A percentile compares a stretch with the other conserved stretches of the same genome.
Conservation (phyloP, 345 rosid species). For the Populus simonii region DNA sequence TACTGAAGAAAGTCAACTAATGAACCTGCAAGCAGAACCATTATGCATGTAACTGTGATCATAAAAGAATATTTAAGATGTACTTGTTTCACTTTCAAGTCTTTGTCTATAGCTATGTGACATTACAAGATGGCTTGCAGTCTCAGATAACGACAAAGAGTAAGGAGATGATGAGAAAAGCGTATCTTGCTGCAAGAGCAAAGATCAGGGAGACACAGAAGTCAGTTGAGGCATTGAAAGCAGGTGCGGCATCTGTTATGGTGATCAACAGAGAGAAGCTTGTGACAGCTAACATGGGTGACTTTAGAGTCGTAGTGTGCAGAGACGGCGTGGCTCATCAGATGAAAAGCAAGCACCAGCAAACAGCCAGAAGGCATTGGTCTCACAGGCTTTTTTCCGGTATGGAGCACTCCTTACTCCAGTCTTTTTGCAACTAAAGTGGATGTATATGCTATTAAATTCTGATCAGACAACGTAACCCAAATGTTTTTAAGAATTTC, state of each 20-base stretch:
- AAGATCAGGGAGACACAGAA: constrained; percentile 35
- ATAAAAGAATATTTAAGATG: background rate
- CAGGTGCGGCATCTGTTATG: constrained; percentile 52
- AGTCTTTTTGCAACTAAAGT: background rate
- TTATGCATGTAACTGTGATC: background rate
- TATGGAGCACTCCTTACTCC: constrained; percentile 6
- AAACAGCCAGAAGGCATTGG: constrained; percentile 43
- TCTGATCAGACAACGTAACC: background rate
- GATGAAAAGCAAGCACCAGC: constrained; percentile 29
- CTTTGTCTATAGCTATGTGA: background rate
- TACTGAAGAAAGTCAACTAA: background rate
- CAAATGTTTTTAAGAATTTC: too few relatives aligned
- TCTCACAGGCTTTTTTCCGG: constrained; percentile 42
- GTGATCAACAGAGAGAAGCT: constrained; percentile 72
- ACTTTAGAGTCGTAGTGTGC: constrained; percentile 53
- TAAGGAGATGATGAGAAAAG: constrained; percentile 55
- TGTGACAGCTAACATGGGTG: constrained; percentile 58
- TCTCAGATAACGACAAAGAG: constrained; percentile 44
- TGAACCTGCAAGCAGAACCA: background rate
- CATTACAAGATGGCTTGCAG: constrained; percentile 26
- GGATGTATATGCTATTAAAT: background rate
- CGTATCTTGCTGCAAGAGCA: constrained; percentile 51
- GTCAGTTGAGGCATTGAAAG: constrained; percentile 29
- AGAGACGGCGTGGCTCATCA: constrained; percentile 65
- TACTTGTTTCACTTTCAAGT: background rate